Conservation (phyloP, 441 rosid genomes). For the Populus trichocarpa region DNA sequence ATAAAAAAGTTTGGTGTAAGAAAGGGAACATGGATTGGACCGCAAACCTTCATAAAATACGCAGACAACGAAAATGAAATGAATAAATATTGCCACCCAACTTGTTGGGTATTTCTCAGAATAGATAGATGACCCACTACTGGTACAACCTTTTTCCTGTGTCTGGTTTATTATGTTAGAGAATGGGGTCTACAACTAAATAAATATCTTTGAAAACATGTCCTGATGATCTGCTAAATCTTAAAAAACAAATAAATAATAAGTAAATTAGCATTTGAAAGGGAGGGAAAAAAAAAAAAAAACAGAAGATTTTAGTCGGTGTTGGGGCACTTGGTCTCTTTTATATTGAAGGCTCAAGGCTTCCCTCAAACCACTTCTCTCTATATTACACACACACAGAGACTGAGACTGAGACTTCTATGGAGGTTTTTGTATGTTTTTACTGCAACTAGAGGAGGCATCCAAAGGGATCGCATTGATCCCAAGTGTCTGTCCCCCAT, state of each 20-base stretch:
- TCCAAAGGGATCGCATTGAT: slow-evolving; percentile 99
- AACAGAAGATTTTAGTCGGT: slow-evolving; percentile 15
- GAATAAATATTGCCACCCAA: slow-evolving; percentile 47
- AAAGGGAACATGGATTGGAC: slow-evolving; percentile 55
- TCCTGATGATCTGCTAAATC: slow-evolving; percentile 13
- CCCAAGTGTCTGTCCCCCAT: slow-evolving; percentile 24
- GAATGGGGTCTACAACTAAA: slow-evolving; percentile 31
- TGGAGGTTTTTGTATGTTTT: background rate
- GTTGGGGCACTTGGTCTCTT: slow-evolving; percentile 40
- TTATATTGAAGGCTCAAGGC: slow-evolving; percentile 35
- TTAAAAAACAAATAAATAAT: slow-evolving; percentile 2
- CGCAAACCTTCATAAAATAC: slow-evolving; percentile 41
- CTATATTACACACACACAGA: slow-evolving; percentile 13
- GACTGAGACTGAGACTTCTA: slow-evolving; percentile 10
- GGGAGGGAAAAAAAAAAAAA: background rate
- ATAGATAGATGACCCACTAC: slow-evolving; percentile 43
- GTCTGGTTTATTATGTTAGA: slow-evolving; percentile 40
- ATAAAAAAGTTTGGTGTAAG: slow-evolving; percentile 29
- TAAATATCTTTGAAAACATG: slow-evolving; percentile 10
- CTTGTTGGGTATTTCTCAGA: slow-evolving; percentile 62
- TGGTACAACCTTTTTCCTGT: slow-evolving; percentile 35
- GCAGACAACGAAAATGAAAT: slow-evolving; percentile 14
- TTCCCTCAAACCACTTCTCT: slow-evolving; percentile 24
- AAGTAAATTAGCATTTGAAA: background rate
- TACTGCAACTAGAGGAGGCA: slow-evolving; percentile 64